phyloP scores from a whole-genome alignment of 345 rosid species.

The Eucalyptus pauciflora region DNA sequence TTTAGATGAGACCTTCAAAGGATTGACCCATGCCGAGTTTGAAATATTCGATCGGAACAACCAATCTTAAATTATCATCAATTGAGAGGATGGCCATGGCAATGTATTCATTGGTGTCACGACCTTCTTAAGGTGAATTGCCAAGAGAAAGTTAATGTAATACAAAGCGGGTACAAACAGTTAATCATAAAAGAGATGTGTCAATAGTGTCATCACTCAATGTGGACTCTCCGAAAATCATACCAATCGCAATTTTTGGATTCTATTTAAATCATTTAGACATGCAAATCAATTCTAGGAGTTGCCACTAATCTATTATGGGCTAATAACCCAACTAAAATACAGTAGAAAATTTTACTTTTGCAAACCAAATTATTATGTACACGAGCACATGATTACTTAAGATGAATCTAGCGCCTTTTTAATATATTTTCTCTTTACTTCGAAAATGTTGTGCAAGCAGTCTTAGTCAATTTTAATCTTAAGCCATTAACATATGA shows the following conservation, averaged over 20 bases:
- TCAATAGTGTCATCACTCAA: too few species aligned
- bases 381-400: rapidly evolving
- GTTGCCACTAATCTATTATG: too few species aligned
- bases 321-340: too few species aligned
- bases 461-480: background rate
- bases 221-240: too few species aligned
- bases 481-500: background rate
- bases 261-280: too few species aligned
- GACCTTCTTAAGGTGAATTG: too few species aligned
- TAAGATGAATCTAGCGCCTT: background rate
- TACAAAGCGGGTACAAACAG: too few species aligned
- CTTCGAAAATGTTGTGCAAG: background rate
- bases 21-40: rapidly evolving
- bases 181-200: too few species aligned
- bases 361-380: too few species aligned
- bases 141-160: too few species aligned
- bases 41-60: too few species aligned
- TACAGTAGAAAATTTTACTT: rapidly evolving
- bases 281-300: too few species aligned
- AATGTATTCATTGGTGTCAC: background rate
- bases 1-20: background rate
- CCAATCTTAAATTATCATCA: background rate
- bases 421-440: background rate
- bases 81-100: rapidly evolving
- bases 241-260: rapidly evolving